Base-by-base conservation (phyloP, 306 rosid genomes). In the Prunus mume region DNA sequence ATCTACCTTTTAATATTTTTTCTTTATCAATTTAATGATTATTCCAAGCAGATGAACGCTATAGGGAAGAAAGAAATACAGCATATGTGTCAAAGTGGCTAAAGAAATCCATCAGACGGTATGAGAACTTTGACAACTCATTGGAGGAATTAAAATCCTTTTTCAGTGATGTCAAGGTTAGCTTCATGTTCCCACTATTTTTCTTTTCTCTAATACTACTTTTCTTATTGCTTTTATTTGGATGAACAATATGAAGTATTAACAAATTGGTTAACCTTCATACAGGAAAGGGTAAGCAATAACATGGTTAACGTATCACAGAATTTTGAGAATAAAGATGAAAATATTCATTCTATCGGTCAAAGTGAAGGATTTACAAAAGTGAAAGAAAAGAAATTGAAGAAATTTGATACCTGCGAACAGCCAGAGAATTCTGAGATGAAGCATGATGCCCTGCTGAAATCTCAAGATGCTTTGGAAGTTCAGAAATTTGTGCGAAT, bases 1-100 rank as follows among this genome's bases (percentile, higher is more conserved):
- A 9, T 72, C 68, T 43, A 45, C 67, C 50, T 74, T 47, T 67
- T 71, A 46, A 56, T 14, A 34, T n/a, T 22, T 15, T 66, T 45
- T 76, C 38, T 27, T 25, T 56, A 47, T 58, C 46, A 52, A 9
- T 57, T 41, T 72, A 38, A 72, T 85, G 70, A 41, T 75, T 27
- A 38, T 64, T 84, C 84, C 73, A 85, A 88, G 78, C 83, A 94
- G 98, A 94, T 84, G 98, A 94, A 76, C 98, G 98, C 47, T 88
- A 88, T 82, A 85, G 64, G 78, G 89, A 85, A 76, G 95, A 89
- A 84, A 89, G 97, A 85, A 91, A 90, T 80, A 86, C 81, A 82
- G 83, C 83, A 65, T 83, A 81, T 64, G 79, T 94, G 80, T 94
- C 98, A 1, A 94, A 94, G 93, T 94, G 98, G 97, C 88, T 94